A percentile compares a stretch with the other conserved stretches of the same genome.
Evolutionary conservation across 2,329 filamentous ascomycete genomes (phyloP).

Genomic region (Colletotrichum simmondsii): DNA sequence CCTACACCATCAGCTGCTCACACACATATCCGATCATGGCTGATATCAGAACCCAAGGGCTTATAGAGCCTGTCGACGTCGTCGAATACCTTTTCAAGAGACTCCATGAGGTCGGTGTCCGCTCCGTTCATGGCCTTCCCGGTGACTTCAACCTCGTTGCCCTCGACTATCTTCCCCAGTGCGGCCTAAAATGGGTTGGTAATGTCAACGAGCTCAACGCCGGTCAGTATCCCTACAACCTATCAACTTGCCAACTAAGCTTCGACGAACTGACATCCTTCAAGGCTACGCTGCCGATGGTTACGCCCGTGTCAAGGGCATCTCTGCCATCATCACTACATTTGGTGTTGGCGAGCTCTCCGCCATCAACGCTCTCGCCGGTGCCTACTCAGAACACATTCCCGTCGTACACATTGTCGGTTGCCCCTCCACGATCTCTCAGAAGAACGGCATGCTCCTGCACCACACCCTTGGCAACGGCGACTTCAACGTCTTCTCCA

Average conservation of each 20-base stretch:
- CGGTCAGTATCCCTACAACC: conserved; percentile 55
- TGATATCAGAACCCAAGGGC: conserved; percentile 54
- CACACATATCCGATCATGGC: conserved; percentile 35
- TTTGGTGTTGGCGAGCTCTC: conserved; percentile 83
- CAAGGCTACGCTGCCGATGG: conserved; percentile 82
- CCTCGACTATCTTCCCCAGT: conserved; percentile 72
- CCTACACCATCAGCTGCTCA: not conserved
- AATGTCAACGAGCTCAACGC: conserved; percentile 81
- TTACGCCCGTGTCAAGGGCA: conserved; percentile 78
- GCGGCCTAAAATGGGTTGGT: conserved; percentile 72
- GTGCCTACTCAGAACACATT: conserved; percentile 79
- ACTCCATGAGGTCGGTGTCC: conserved; percentile 71
- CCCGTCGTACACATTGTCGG: conserved; percentile 77
- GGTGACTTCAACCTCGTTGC: conserved; percentile 79
- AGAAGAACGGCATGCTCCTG: conserved; percentile 59
- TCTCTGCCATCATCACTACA: conserved; percentile 77
- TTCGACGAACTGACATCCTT: not conserved
- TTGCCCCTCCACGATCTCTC: conserved; percentile 59
- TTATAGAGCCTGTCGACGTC: conserved; percentile 66
- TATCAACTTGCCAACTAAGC: not conserved
- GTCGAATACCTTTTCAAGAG: conserved; percentile 76
- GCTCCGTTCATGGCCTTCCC: conserved; percentile 75
- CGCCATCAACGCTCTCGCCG: conserved; percentile 78
- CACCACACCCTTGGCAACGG: conserved; percentile 82
- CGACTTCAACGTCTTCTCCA: conserved; percentile 84